Evolutionary conservation across 768 basidiomycete species (phyloP).

Genomic region (Ramaria rubella): DNA sequence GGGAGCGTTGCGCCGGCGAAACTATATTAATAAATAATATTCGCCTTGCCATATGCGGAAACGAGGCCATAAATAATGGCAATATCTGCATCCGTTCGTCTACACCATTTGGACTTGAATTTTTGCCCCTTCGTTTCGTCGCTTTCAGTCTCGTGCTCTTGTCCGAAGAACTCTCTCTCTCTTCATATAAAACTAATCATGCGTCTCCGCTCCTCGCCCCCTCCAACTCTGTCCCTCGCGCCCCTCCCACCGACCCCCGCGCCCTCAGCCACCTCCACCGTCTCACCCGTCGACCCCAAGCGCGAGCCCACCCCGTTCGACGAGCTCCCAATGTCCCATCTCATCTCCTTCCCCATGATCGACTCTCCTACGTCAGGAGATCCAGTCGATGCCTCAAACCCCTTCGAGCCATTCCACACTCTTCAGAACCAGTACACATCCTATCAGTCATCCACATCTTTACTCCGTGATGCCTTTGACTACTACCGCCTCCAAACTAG

Average conservation of each 20-base stretch:
- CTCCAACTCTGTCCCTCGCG: constrained; percentile 5
- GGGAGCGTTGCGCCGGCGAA: neutral
- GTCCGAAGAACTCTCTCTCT: neutral
- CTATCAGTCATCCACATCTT: neutral
- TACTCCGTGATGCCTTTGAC: constrained; percentile 10
- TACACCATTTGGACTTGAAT: neutral
- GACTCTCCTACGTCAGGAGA: neutral
- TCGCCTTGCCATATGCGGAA: neutral
- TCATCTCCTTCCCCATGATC: constrained; percentile 10
- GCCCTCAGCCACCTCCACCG: constrained; percentile 6
- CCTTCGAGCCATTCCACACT: constrained; percentile 8
- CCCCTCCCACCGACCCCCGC: constrained; percentile 13
- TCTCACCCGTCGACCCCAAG: neutral
- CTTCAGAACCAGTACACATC: neutral
- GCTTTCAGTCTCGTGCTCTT: neutral
- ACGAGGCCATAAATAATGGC: neutral
- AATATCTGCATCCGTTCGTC: neutral
- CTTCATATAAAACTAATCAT: neutral
- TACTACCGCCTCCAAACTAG: constrained; percentile 10
- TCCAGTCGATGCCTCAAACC: neutral
- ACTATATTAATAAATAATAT: neutral
- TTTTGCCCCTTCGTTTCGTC: neutral
- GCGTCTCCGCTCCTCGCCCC: constrained; percentile 7
- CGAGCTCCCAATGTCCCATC: constrained; percentile 13
- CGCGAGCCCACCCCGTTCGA: constrained; percentile 8